A percentile compares a stretch with the other conserved stretches of the same genome.
Evolutionary conservation across 495 filamentous ascomycete genomes (phyloP).

Genomic region (Copromyces sp.): DNA sequence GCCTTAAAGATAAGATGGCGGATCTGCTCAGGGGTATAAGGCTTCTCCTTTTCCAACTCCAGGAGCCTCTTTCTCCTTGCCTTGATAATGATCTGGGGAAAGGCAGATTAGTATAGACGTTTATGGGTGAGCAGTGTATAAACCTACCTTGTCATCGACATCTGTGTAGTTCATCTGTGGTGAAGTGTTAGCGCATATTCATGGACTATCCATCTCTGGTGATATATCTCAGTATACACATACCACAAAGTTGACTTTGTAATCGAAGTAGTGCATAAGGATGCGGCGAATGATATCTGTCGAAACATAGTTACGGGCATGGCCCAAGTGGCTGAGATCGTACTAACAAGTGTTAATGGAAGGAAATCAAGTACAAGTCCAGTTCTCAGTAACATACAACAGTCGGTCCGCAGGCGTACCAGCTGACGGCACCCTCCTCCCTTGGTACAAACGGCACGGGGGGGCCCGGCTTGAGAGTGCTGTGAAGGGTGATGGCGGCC

Average conservation of each 20-base stretch:
- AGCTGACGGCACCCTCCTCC: conserved; percentile 63
- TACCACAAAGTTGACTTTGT: conserved; percentile 70
- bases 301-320: conserved; percentile 84
- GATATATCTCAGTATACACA: background rate
- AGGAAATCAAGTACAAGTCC: background rate
- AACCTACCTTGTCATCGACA: conserved; percentile 73
- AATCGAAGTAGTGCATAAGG: conserved; percentile 76
- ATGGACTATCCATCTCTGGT: background rate
- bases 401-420: conserved; percentile 90
- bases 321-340: conserved; percentile 3
- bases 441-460: conserved; percentile 71
- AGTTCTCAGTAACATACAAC: conserved; percentile 16
- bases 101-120: background rate
- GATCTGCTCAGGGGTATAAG: conserved; percentile 30
- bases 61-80: conserved; percentile 71
- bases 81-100: conserved; percentile 64
- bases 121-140: background rate
- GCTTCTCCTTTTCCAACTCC: conserved; percentile 41
- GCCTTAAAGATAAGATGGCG: conserved; percentile 52
- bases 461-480: conserved; percentile 59
- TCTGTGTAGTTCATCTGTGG: conserved; percentile 77
- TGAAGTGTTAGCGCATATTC: background rate
- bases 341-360: background rate
- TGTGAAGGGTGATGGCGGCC: conserved; percentile 55
- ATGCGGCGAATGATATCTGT: conserved; percentile 89